Base-by-base conservation (phyloP, 495 filamentous ascomycete genomes). In the Hyaloscypha finlandica region DNA sequence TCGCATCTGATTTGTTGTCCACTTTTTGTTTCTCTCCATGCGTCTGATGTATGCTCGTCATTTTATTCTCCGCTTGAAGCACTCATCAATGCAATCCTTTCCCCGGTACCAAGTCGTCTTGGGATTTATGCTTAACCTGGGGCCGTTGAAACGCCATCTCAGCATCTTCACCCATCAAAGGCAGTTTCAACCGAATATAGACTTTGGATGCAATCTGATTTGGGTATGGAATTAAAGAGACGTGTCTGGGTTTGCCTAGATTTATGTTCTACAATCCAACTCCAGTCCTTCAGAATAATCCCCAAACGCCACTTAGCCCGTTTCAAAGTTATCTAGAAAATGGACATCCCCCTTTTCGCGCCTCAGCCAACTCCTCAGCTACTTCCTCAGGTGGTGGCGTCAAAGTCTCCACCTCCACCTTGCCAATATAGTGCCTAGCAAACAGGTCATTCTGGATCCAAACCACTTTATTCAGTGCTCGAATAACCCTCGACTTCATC, bases 361-460 rank as follows among this genome's bases (percentile, higher is more conserved):
- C 39, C 63, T 33, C 35, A 9, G 56, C n/a, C n/a, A 39, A 12
- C 63, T 14, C 48, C 11, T n/a, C 62, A 35, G 20, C 20, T 25
- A 14, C 25, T 25, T 25, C 52, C 48, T 39, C 63, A 32, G 48
- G 29, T 8, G 48, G 29, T 35, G 48, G 29, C 19, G n/a, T 37
- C 32, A 14, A 29, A 20, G 19, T 61, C 22, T 31, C 58, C 48
- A 52, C 64, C 25, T 51, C 32, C 11, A 12, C 42, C 56, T 39
- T 39, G 6, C 29, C 31, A 20, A 72, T 56, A 65, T 72, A 72
- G 58, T 70, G 67, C 33, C 67, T 66, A 6, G 67, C 63, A 70
- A 94, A 91, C 22, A 94, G 79, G 74, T 94, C 91, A 70, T 91
- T 91, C 76, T 92, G 89, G 71, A 91, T 90, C 89, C 89, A 91